Conservation (phyloP, 768 basidiomycete species). For the Saitozyma sp. region DNA sequence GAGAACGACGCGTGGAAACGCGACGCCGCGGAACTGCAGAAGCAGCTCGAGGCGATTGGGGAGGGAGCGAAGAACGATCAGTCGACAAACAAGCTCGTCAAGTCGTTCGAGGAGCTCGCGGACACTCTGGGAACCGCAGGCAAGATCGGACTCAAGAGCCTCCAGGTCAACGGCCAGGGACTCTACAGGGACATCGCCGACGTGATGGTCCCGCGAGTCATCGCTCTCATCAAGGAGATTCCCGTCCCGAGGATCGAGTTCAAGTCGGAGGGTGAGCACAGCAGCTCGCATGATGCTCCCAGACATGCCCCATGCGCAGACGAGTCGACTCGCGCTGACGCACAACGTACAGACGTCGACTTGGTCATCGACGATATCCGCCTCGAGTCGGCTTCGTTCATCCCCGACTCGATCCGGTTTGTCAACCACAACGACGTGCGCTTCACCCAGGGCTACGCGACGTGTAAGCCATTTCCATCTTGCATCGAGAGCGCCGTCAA, state of each 20-base stretch:
- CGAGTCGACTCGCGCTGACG: conserved; percentile 8
- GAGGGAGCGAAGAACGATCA: conserved; percentile 51
- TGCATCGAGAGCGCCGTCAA: not conserved
- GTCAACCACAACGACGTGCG: conserved; percentile 53
- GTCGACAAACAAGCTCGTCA: conserved; percentile 47
- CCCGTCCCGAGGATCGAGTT: conserved; percentile 54
- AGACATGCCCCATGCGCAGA: not conserved
- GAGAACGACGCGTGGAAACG: conserved; percentile 51
- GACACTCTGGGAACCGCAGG: conserved; percentile 48
- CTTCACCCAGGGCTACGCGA: conserved; percentile 55
- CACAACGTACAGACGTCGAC: conserved; percentile 36
- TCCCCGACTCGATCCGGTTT: conserved; percentile 54
- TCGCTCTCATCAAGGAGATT: conserved; percentile 54
- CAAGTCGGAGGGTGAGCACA: conserved; percentile 47
- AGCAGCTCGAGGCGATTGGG: conserved; percentile 48
- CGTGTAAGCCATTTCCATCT: conserved; percentile 30
- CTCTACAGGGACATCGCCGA: conserved; percentile 54
- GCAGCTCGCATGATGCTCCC: not conserved
- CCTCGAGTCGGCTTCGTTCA: conserved; percentile 54
- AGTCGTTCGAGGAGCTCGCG: conserved; percentile 52
- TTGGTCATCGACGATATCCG: conserved; percentile 53
- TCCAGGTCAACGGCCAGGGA: conserved; percentile 48
- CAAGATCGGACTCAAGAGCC: conserved; percentile 48
- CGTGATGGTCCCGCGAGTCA: conserved; percentile 52
- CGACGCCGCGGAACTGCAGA: conserved; percentile 49